Evolutionary conservation across 2,329 filamentous ascomycete species (phyloP).

Genomic region (Colletotrichum endophyticum): DNA sequence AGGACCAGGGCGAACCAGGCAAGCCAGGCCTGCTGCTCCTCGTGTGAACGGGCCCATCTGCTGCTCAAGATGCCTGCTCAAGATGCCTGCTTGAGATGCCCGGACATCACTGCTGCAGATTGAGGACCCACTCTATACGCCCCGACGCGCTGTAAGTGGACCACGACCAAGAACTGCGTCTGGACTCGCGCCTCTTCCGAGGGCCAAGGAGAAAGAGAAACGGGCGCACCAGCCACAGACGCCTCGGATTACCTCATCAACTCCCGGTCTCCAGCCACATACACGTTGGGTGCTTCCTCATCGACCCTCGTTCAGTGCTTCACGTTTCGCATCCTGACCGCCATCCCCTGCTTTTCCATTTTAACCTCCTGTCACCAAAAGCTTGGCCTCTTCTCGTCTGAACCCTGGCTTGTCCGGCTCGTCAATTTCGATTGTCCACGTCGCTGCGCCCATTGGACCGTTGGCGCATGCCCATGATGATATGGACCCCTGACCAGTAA

Average conservation of each 20-base stretch:
- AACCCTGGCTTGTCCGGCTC: not conserved
- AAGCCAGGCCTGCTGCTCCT: not conserved
- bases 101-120: not conserved
- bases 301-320: not conserved
- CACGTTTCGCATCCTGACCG: slow-evolving; percentile 3
- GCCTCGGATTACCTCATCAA: not conserved
- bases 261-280: not conserved
- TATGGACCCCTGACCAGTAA: not conserved
- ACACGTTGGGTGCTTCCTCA: not conserved
- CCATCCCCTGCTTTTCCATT: not conserved
- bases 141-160: not conserved
- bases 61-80: not conserved
- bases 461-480: not conserved
- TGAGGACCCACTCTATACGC: not conserved
- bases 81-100: not conserved
- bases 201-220: not conserved
- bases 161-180: not conserved
- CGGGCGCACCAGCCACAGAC: not conserved
- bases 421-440: not conserved
- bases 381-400: slow-evolving; percentile 15
- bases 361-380: slow-evolving; percentile 20
- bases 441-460: not conserved
- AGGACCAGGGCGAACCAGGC: not conserved
- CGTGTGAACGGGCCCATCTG: not conserved
- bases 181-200: not conserved